Percentiles rank a stretch among this genome's conserved stretches.
Evolutionary conservation across 2,329 filamentous ascomycete genomes (phyloP).

Genomic region (Blumeria graminis): DNA sequence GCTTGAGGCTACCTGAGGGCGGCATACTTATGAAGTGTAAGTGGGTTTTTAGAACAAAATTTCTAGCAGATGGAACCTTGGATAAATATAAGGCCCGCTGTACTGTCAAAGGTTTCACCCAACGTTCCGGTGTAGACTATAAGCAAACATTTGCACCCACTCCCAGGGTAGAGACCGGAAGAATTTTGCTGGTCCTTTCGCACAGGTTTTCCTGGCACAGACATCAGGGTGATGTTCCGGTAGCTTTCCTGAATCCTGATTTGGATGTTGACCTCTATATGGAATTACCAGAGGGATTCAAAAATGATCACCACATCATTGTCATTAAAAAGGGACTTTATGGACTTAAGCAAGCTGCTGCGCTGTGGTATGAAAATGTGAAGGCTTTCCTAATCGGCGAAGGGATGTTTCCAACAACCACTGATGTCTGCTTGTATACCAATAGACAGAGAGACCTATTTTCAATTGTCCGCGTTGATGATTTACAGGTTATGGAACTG

Average conservation of each 20-base stretch:
- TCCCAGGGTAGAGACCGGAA: not conserved
- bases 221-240: not conserved
- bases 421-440: not conserved
- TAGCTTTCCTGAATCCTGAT: not conserved
- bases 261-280: not conserved
- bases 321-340: too few relatives aligned
- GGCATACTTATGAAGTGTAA: not conserved
- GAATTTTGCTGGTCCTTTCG: not conserved
- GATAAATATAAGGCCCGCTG: not conserved
- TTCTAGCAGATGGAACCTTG: not conserved
- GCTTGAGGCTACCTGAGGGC: not conserved
- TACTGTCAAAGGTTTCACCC: not conserved
- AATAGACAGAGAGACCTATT: not conserved
- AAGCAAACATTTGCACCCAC: not conserved
- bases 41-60: not conserved
- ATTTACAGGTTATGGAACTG: not conserved
- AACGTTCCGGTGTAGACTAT: not conserved
- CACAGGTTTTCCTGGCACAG: not conserved
- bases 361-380: too few relatives aligned
- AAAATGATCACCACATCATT: too few relatives aligned
- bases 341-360: too few relatives aligned
- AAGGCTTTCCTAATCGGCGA: not conserved
- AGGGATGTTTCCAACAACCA: not conserved
- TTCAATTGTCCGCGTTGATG: not conserved
- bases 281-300: not conserved